phyloP scores from a whole-genome alignment of 768 basidiomycete species.

The Leccinum aurantiacum region DNA sequence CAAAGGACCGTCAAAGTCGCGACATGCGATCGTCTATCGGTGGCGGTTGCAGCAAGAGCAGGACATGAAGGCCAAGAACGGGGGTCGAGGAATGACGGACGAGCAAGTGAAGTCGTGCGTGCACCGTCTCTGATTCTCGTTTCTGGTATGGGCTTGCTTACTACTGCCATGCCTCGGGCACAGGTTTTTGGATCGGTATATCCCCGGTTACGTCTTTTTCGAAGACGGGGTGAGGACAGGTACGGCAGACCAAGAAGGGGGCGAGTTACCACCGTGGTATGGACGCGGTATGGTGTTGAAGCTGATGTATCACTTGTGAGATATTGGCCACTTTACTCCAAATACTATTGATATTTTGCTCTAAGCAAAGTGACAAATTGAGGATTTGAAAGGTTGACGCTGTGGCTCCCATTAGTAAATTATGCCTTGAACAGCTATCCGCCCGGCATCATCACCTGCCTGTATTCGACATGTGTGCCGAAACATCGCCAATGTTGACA shows the following conservation, averaged over 20 bases:
- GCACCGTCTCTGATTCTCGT: neutral
- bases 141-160: neutral
- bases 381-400: no score
- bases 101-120: slow-evolving; percentile 60
- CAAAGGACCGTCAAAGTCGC: slow-evolving; percentile 34
- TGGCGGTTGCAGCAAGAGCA: slow-evolving; percentile 94
- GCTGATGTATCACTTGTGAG: slow-evolving; percentile 33
- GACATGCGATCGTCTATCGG: slow-evolving; percentile 64
- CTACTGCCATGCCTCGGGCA: neutral
- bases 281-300: slow-evolving; percentile 52
- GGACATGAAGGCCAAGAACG: slow-evolving; percentile 80
- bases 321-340: no score
- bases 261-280: slow-evolving; percentile 38
- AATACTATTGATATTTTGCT: no score
- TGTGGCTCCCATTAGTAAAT: neutral
- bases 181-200: slow-evolving; percentile 90
- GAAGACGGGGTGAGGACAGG: slow-evolving; percentile 53
- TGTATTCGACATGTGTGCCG: neutral
- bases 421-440: neutral
- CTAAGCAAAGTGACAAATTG: no score
- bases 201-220: slow-evolving; percentile 92
- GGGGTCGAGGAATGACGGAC: slow-evolving; percentile 88
- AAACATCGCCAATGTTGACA: no score
- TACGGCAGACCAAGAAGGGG: slow-evolving; percentile 21
- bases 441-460: neutral